phyloP scores from a whole-genome alignment of 371 early-diverging fungal genomes.

The Actinomortierella ambigua region DNA sequence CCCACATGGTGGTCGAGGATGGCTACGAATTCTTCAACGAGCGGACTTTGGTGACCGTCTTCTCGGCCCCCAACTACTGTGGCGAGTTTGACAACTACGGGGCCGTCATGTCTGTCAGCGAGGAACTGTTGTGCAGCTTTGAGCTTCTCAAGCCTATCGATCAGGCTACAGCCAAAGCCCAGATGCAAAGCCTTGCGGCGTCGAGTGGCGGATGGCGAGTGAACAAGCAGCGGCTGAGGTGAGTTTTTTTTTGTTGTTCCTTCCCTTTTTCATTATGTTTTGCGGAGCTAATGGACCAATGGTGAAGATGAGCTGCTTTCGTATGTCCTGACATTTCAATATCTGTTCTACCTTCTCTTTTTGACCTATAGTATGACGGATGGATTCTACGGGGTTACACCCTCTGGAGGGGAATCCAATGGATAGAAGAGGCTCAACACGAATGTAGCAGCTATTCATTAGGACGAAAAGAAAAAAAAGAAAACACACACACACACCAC shows the following conservation, averaged over 20 bases:
- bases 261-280: background rate
- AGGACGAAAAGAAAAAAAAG: too few relatives aligned
- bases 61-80: conserved; percentile 99
- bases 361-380: too few relatives aligned
- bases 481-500: too few relatives aligned
- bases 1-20: conserved; percentile 99
- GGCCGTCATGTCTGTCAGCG: conserved; percentile 95
- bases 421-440: too few relatives aligned
- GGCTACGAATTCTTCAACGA: conserved; percentile 99
- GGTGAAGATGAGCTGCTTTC: too few relatives aligned
- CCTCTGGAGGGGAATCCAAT: too few relatives aligned
- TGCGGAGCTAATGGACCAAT: background rate
- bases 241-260: background rate
- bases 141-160: conserved; percentile 42
- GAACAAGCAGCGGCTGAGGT: conserved; percentile 43
- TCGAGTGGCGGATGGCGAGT: conserved; percentile 36
- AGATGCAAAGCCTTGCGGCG: conserved; percentile 46
- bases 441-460: conserved; percentile 7
- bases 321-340: too few relatives aligned
- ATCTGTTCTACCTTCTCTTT: too few relatives aligned
- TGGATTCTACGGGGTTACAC: too few relatives aligned
- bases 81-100: conserved; percentile 98
- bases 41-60: conserved; percentile 93
- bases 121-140: conserved; percentile 83
- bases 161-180: conserved; percentile 29